These are phyloP conservation scores for Mortierella sp. DNA, from an alignment of 371 early-diverging fungal species.

Conservation along the genomic window DNA sequence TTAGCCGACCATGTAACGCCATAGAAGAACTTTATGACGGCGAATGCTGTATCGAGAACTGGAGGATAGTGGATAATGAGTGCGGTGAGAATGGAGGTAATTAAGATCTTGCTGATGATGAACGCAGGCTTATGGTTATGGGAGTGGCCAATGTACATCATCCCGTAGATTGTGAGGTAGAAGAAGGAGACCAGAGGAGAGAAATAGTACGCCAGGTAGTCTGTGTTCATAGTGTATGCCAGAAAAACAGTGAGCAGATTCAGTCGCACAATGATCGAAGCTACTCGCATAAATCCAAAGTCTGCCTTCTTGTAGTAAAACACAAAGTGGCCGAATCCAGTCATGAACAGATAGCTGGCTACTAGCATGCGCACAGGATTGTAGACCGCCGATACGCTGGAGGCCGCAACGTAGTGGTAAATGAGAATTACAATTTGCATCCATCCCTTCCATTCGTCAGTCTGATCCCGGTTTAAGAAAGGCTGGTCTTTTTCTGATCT, in stretches of 20 bases:
- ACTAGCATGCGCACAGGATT: conserved; percentile 78
- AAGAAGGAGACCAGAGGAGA: conserved; percentile 81
- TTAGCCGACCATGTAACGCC: conserved; percentile 68
- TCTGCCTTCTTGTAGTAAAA: conserved; percentile 78
- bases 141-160: conserved; percentile 67
- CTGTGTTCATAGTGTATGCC: conserved; percentile 74
- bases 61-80: conserved; percentile 60
- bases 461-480: conserved; percentile 79
- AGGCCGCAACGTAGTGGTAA: conserved; percentile 80
- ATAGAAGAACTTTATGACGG: conserved; percentile 52
- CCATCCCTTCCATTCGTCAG: conserved; percentile 92
- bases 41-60: conserved; percentile 61
- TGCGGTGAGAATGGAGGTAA: conserved; percentile 58
- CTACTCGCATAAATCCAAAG: conserved; percentile 70
- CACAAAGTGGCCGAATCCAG: conserved; percentile 83
- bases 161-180: conserved; percentile 75
- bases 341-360: conserved; percentile 83
- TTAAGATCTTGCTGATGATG: conserved; percentile 64
- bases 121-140: conserved; percentile 61
- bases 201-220: conserved; percentile 82
- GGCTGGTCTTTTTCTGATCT: conserved; percentile 63
- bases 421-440: conserved; percentile 85
- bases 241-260: conserved; percentile 78
- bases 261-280: conserved; percentile 73
- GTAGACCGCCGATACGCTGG: conserved; percentile 73